Conservation (phyloP, 2,329 filamentous ascomycete genomes). For the Colletotrichum caudatum region DNA sequence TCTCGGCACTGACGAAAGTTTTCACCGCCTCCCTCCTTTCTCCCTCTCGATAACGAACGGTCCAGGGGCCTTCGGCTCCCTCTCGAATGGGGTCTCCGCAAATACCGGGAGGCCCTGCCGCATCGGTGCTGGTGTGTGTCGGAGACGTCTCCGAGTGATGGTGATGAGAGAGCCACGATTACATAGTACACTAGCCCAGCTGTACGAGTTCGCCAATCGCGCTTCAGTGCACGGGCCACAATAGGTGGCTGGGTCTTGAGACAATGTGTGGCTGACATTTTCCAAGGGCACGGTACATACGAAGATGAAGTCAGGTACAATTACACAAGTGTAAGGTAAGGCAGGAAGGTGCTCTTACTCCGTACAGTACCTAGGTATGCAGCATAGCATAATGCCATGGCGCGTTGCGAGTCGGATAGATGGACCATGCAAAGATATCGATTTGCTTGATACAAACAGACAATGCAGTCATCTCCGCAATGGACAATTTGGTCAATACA, state of each 20-base stretch:
- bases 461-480: conserved; percentile 22
- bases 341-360: too few species aligned
- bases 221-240: conserved; percentile 9
- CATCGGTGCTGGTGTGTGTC: conserved; percentile 39
- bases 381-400: background rate
- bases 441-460: conserved; percentile 20
- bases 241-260: conserved; percentile 28
- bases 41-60: conserved; percentile 25
- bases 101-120: conserved; percentile 31
- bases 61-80: conserved; percentile 19
- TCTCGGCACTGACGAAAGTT: conserved; percentile 31
- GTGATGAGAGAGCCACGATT: conserved; percentile 17
- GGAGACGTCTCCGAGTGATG: conserved; percentile 33
- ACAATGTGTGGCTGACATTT: conserved; percentile 28
- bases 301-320: too few species aligned
- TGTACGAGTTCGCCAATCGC: conserved; percentile 33
- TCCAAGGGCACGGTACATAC: background rate
- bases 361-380: too few species aligned
- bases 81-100: conserved; percentile 18
- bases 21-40: conserved; percentile 37
- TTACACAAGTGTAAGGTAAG: too few species aligned
- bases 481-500: conserved; percentile 19
- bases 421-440: background rate
- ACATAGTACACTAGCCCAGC: conserved; percentile 15
- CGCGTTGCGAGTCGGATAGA: conserved; percentile 9